A percentile compares a stretch with the other conserved stretches of the same genome.
Evolutionary conservation across 306 rosid species (phyloP).

Genomic region (Sicyos edulis): DNA sequence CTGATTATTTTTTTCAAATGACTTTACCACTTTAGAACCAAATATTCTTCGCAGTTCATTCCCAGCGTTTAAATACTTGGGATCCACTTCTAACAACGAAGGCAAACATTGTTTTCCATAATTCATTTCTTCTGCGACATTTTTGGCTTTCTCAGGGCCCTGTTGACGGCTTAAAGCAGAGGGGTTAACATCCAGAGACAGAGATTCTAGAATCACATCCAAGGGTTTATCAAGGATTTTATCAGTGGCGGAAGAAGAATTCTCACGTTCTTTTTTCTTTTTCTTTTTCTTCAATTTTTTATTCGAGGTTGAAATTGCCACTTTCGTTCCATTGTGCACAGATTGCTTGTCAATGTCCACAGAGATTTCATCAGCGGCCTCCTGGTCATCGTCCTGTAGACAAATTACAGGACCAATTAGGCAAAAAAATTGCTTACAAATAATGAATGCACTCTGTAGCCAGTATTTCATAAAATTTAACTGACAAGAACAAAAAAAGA

Average conservation of each 20-base stretch:
- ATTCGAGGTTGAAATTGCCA: slow-evolving; percentile 36
- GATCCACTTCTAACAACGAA: slow-evolving; percentile 59
- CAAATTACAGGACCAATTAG: slow-evolving; percentile 13
- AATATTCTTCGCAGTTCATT: slow-evolving; percentile 83
- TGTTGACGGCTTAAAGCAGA: slow-evolving; percentile 27
- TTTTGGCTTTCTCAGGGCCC: slow-evolving; percentile 29
- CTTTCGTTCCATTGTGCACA: slow-evolving; percentile 23
- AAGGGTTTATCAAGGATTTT: slow-evolving; percentile 37
- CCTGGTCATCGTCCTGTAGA: slow-evolving; percentile 44
- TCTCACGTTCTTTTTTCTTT: slow-evolving; percentile 66
- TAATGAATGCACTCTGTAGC: slow-evolving; percentile 4
- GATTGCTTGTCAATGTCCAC: slow-evolving; percentile 27
- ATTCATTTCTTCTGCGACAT: slow-evolving; percentile 25
- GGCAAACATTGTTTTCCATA: slow-evolving; percentile 31
- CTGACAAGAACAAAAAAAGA: neutral
- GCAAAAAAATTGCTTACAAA: neutral
- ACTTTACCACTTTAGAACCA: slow-evolving; percentile 91
- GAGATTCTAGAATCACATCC: slow-evolving; percentile 54
- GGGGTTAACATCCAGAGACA: slow-evolving; percentile 36
- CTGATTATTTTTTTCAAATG: slow-evolving; percentile 70
- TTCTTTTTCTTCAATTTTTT: slow-evolving; percentile 78
- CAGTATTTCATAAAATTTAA: slow-evolving; percentile 8
- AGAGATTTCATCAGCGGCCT: slow-evolving; percentile 20
- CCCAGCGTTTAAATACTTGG: slow-evolving; percentile 80
- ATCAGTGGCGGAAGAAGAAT: slow-evolving; percentile 31